Evolutionary conservation across 768 basidiomycete genomes (phyloP).

Genomic region (Podaxis pistillaris): DNA sequence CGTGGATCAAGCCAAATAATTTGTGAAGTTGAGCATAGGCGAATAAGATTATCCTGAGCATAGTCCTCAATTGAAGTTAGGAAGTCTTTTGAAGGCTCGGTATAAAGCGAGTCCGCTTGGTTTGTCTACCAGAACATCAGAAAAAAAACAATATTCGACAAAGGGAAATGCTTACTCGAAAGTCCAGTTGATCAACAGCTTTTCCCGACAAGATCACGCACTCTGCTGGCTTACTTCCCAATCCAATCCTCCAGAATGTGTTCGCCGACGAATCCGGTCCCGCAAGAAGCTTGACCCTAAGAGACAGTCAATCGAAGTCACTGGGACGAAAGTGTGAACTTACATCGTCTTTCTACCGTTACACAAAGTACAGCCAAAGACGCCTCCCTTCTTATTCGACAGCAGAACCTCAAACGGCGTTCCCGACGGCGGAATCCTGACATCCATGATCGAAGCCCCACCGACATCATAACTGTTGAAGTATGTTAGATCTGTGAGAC

Average conservation of each 20-base stretch:
- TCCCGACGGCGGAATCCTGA: constrained; percentile 33
- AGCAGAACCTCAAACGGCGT: constrained; percentile 33
- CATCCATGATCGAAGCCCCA: constrained; percentile 43
- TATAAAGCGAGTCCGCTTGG: constrained; percentile 23
- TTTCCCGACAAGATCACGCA: constrained; percentile 50
- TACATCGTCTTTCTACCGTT: constrained; percentile 40
- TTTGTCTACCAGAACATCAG: neutral
- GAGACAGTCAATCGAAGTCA: neutral
- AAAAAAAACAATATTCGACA: neutral
- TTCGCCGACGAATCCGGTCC: constrained; percentile 20
- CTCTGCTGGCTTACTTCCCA: constrained; percentile 29
- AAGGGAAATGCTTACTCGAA: constrained; percentile 43
- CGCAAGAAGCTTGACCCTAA: constrained; percentile 19
- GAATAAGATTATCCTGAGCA: constrained; percentile 41
- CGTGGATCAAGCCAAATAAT: constrained; percentile 73
- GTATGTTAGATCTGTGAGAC: constrained; percentile 27
- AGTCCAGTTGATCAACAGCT: constrained; percentile 46
- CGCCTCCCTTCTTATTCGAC: constrained; percentile 50
- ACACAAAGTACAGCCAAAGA: constrained; percentile 46
- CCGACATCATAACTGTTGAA: constrained; percentile 40
- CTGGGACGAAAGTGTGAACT: neutral
- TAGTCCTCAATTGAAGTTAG: constrained; percentile 56
- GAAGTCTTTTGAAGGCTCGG: constrained; percentile 29
- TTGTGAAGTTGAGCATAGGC: constrained; percentile 58
- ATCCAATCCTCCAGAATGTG: constrained; percentile 53